These are phyloP conservation scores for Clarireedia homoeocarpa DNA, from an alignment of 2,329 filamentous ascomycete genomes.

Conservation along the genomic window DNA sequence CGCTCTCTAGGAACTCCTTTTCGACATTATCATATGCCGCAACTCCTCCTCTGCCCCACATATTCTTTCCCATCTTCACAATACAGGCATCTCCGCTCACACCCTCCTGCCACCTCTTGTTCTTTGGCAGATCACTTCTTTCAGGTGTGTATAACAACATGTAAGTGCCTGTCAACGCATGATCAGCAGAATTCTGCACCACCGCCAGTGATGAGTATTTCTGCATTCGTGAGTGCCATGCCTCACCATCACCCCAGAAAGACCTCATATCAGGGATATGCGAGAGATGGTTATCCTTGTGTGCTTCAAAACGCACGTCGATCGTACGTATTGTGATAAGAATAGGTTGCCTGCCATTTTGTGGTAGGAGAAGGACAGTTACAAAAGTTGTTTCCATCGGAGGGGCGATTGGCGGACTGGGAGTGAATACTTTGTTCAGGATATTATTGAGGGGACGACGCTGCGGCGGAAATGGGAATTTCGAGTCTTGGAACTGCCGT, in stretches of 20 bases:
- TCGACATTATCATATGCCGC: constrained; percentile 7
- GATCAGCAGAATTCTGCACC: not conserved
- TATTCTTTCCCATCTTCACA: constrained; percentile 2
- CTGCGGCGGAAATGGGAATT: not conserved
- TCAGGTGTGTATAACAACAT: constrained; percentile 5
- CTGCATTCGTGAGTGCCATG: constrained; percentile 3
- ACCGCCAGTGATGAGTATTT: constrained; percentile 3
- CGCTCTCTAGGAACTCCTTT: constrained; percentile 3
- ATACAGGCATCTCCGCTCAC: constrained; percentile 9
- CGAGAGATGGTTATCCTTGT: constrained; percentile 5
- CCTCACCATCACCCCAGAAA: constrained; percentile 7
- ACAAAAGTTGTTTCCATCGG: constrained; percentile 2
- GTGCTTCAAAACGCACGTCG: constrained; percentile 3
- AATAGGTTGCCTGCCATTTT: not conserved
- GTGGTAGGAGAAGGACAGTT: constrained; percentile 2
- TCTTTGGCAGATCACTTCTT: not conserved
- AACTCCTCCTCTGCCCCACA: constrained; percentile 4
- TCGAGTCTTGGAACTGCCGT: not conserved
- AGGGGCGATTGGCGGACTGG: not conserved
- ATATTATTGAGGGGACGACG: not conserved
- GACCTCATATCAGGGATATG: constrained; percentile 9
- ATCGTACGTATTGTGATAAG: constrained; percentile 7
- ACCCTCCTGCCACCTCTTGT: constrained; percentile 5
- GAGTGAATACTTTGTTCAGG: constrained; percentile 4
- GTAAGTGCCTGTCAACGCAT: constrained; percentile 5